Evolutionary conservation across 805 yeast species (phyloP).

Genomic region (Yarrowia porcina): DNA sequence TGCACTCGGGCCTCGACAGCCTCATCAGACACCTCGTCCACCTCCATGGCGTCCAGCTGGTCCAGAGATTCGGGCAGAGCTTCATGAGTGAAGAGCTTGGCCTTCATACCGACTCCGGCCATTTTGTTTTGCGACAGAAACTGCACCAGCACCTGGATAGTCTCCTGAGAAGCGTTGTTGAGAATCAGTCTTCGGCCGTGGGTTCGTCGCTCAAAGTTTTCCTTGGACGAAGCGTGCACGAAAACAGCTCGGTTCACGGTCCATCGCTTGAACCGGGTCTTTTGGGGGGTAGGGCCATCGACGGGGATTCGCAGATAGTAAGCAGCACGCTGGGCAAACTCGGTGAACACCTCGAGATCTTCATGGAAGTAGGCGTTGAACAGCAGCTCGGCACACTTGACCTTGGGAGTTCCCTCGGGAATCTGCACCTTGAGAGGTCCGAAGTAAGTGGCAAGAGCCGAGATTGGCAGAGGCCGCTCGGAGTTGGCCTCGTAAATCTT

Average conservation of each 20-base stretch:
- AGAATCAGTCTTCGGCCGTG: slow-evolving; percentile 69
- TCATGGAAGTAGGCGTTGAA: slow-evolving; percentile 46
- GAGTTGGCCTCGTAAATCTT: slow-evolving; percentile 28
- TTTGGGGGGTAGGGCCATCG: slow-evolving; percentile 64
- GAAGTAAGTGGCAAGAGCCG: slow-evolving; percentile 74
- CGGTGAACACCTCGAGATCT: slow-evolving; percentile 70
- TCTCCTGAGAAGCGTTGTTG: slow-evolving; percentile 82
- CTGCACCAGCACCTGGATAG: slow-evolving; percentile 60
- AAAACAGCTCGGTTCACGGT: slow-evolving; percentile 92
- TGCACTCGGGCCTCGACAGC: slow-evolving; percentile 12
- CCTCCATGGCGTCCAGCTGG: slow-evolving; percentile 40
- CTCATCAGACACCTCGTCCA: slow-evolving; percentile 18
- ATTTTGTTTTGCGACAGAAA: slow-evolving; percentile 23
- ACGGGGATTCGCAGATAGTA: slow-evolving; percentile 86
- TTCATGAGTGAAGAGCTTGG: slow-evolving; percentile 58
- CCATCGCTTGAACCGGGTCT: slow-evolving; percentile 78
- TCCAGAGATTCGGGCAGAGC: slow-evolving; percentile 44
- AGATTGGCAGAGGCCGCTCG: slow-evolving; percentile 70
- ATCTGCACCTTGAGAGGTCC: slow-evolving; percentile 52
- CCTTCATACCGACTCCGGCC: slow-evolving; percentile 67
- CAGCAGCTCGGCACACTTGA: slow-evolving; percentile 30
- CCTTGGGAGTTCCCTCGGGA: slow-evolving; percentile 24
- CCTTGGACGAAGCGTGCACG: slow-evolving; percentile 90
- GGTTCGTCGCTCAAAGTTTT: slow-evolving; percentile 87
- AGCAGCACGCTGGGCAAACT: slow-evolving; percentile 87